These are phyloP conservation scores for Cercophora samala DNA, from an alignment of 495 filamentous ascomycete genomes.

Conservation along the genomic window DNA sequence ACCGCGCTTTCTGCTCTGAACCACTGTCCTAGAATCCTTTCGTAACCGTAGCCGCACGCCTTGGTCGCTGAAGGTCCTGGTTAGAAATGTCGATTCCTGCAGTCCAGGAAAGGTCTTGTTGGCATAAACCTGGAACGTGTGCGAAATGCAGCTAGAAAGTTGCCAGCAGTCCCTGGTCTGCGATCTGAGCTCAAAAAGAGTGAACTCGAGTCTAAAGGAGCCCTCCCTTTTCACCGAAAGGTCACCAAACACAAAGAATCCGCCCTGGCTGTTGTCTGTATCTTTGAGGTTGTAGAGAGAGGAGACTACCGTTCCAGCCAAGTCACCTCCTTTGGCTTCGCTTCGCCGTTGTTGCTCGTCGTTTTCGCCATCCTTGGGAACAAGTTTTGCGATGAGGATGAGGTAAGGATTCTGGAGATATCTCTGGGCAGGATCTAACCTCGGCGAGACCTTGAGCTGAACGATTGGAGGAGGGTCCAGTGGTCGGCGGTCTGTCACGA, in stretches of 20 bases:
- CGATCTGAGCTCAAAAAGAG: slow-evolving; percentile 86
- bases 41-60: slow-evolving; percentile 84
- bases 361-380: slow-evolving; percentile 52
- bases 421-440: slow-evolving; percentile 72
- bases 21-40: slow-evolving; percentile 62
- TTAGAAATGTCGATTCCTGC: slow-evolving; percentile 87
- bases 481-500: slow-evolving; percentile 74
- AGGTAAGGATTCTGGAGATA: slow-evolving; percentile 56
- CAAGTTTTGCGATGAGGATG: slow-evolving; percentile 70
- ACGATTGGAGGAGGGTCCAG: slow-evolving; percentile 94
- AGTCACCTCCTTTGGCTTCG: slow-evolving; percentile 53
- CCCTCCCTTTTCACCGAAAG: slow-evolving; percentile 82
- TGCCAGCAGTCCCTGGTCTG: slow-evolving; percentile 41
- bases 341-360: slow-evolving; percentile 23
- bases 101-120: slow-evolving; percentile 83
- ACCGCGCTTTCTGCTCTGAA: slow-evolving; percentile 42
- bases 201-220: slow-evolving; percentile 75
- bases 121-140: slow-evolving; percentile 70
- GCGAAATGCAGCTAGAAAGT: slow-evolving; percentile 69
- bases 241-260: slow-evolving; percentile 97
- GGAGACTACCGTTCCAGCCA: slow-evolving; percentile 75
- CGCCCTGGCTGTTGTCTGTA: slow-evolving; percentile 84
- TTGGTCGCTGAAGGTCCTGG: slow-evolving; percentile 91
- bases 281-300: slow-evolving; percentile 93
- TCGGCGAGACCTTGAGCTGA: slow-evolving; percentile 69